Percentiles rank a stretch among this genome's conserved stretches.
phyloP scores from a whole-genome alignment of 345 rosid genomes.

The Noccaea caerulescens region DNA sequence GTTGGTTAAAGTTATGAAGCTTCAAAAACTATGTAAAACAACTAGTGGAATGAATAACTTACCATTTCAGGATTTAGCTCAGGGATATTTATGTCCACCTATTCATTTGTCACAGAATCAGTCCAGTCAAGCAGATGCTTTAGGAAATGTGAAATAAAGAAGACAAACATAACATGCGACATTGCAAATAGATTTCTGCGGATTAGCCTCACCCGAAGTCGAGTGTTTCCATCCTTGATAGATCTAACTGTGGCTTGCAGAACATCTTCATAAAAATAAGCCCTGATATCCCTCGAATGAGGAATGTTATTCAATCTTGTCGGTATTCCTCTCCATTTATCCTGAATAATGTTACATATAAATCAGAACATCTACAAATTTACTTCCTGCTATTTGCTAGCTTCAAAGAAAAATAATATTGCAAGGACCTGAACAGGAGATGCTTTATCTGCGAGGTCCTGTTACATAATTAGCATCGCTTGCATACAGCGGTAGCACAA shows the following conservation, averaged over 20 bases:
- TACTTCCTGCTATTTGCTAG: constrained; percentile 7
- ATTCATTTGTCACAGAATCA: constrained; percentile 38
- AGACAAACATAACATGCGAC: neutral
- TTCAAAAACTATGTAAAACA: neutral
- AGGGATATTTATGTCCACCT: constrained; percentile 95
- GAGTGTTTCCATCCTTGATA: constrained; percentile 67
- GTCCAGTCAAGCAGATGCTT: constrained; percentile 4
- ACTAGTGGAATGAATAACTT: constrained; percentile 12
- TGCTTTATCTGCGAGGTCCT: constrained; percentile 46
- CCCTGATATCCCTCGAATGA: constrained; percentile 91
- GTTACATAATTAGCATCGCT: constrained; percentile 46
- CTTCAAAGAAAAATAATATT: neutral
- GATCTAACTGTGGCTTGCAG: constrained; percentile 76
- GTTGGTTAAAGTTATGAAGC: neutral
- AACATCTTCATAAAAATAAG: constrained; percentile 87
- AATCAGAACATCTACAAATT: constrained; percentile 20
- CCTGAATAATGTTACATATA: constrained; percentile 57
- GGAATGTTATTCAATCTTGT: constrained; percentile 91
- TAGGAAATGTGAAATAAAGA: constrained; percentile 3
- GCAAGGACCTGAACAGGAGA: constrained; percentile 53
- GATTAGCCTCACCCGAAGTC: constrained; percentile 63
- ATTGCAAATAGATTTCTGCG: neutral
- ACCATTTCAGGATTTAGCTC: constrained; percentile 98
- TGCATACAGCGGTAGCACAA: constrained; percentile 29
- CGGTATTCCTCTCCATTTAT: constrained; percentile 92